Evolutionary conservation across 2,329 filamentous ascomycete genomes (phyloP).

Genomic region (Trichoderma aggressivum): DNA sequence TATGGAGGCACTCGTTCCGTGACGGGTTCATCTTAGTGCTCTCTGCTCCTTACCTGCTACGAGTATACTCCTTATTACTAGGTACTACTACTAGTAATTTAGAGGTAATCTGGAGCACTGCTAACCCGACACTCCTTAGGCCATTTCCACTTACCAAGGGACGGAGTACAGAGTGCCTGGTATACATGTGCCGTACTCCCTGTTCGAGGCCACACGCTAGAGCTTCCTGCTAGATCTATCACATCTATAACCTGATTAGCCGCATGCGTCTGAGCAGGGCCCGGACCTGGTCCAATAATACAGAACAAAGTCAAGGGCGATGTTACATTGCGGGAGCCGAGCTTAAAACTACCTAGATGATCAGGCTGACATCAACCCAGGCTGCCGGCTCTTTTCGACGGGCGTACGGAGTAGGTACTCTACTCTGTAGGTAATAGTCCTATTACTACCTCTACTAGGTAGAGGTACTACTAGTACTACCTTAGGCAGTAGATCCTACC

Average conservation of each 20-base stretch:
- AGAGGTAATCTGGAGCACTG: background rate
- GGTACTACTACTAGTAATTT: too few relatives aligned
- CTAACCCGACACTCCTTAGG: background rate
- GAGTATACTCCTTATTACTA: background rate
- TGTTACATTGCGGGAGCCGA: constrained; percentile 17
- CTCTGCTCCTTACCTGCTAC: background rate
- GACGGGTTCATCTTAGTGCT: background rate
- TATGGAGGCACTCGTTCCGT: background rate
- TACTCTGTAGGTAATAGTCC: too few relatives aligned
- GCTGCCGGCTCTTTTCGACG: constrained; percentile 10
- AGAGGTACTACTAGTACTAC: background rate
- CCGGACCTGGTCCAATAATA: background rate
- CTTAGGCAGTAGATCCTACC: too few relatives aligned
- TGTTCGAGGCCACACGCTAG: constrained; percentile 2
- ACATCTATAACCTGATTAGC: constrained; percentile 18
- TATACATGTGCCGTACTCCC: background rate
- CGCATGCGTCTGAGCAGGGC: background rate
- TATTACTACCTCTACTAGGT: too few relatives aligned
- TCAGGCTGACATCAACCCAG: constrained; percentile 14
- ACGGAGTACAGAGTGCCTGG: background rate
- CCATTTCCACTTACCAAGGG: background rate
- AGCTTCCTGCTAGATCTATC: constrained; percentile 18
- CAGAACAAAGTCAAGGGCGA: background rate
- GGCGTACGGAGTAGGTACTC: too few relatives aligned
- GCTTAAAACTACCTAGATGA: constrained; percentile 6